Evolutionary conservation across 805 yeast genomes (phyloP), one percentile per base, ranked within the genome.

Genomic region (Teunomyces aglyptinius): DNA sequence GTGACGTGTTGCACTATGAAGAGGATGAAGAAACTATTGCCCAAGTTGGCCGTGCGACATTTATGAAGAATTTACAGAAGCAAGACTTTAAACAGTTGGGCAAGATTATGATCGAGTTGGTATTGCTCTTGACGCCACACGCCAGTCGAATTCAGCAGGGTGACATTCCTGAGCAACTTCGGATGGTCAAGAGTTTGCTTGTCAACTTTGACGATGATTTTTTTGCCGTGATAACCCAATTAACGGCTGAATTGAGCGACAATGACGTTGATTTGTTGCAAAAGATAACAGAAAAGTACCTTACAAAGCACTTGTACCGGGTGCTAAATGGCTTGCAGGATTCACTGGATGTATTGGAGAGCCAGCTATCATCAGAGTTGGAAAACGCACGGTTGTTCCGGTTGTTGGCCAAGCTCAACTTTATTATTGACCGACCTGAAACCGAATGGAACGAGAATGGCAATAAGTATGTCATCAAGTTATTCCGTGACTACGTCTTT

Each of bases 331-430:
- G 77, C 2, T 59, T 81, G 15, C 78, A 80, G 58, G 71, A 71
- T 36, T 66, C 72, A 44, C 66, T 76, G 4, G 94, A 86, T 55
- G 78, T 66, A 56, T 71, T 78, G 53, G 91, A 86, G 60, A 68
- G 78, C 3, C 80, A 78, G 49, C 67, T 94, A 33, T 63, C 81
- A 12, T 75, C 78, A 45, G 98, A 92, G 63, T 68, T 91, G 20
- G 98, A 94, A 63, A 94, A 94, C 64, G 94, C 87, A 3, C 75
- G 98, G 49, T 68, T 94, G 26, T 89, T 92, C 55, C 75, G 98
- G 49, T 73, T 94, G 35, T 70, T 92, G 59, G 73, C 90, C 48
- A 94, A 94, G 70, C 69, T 94, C 35, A 89, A 87, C 59, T 85
- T 85, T 54, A 80, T 89, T 22, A 72, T 84, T 48, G 91, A 86